Evolutionary conservation across 805 yeast genomes (phyloP).

Genomic region (Wickerhamiella allomyrinae): DNA sequence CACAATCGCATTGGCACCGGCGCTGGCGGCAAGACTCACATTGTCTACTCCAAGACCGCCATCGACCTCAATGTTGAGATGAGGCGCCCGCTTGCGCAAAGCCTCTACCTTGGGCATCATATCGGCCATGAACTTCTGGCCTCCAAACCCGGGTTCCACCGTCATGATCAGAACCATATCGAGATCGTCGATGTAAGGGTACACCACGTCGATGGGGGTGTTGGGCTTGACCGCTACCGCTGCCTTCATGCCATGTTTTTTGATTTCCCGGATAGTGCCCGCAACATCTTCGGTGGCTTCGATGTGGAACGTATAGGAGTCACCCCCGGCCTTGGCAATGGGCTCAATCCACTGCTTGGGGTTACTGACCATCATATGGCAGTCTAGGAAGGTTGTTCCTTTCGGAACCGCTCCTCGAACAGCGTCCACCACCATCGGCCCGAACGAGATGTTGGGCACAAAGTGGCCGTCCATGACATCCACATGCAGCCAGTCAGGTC

Average conservation of each 20-base stretch:
- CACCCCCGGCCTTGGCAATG: conserved; percentile 88
- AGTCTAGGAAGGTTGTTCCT: conserved; percentile 70
- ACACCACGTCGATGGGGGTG: conserved; percentile 72
- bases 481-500: conserved; percentile 94
- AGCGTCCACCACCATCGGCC: conserved; percentile 74
- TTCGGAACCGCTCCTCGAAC: conserved; percentile 66
- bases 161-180: conserved; percentile 98
- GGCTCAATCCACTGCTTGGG: conserved; percentile 93
- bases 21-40: conserved; percentile 75
- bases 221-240: conserved; percentile 92
- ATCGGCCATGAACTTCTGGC: conserved; percentile 85
- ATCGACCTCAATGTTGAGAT: conserved; percentile 84
- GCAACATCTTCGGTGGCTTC: conserved; percentile 70
- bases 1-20: conserved; percentile 96
- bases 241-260: conserved; percentile 71
- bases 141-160: conserved; percentile 98
- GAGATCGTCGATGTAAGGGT: conserved; percentile 56
- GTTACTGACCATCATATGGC: conserved; percentile 92
- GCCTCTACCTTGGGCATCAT: conserved; percentile 93
- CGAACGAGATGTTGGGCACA: conserved; percentile 91
- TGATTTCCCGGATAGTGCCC: conserved; percentile 61
- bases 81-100: conserved; percentile 59
- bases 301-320: conserved; percentile 89
- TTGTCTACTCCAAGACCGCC: conserved; percentile 89
- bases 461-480: conserved; percentile 99